Percentiles rank a stretch among this genome's conserved stretches.
These are phyloP conservation scores for Phaeotremella fagi DNA, from an alignment of 768 basidiomycete species.

Conservation along the genomic window DNA sequence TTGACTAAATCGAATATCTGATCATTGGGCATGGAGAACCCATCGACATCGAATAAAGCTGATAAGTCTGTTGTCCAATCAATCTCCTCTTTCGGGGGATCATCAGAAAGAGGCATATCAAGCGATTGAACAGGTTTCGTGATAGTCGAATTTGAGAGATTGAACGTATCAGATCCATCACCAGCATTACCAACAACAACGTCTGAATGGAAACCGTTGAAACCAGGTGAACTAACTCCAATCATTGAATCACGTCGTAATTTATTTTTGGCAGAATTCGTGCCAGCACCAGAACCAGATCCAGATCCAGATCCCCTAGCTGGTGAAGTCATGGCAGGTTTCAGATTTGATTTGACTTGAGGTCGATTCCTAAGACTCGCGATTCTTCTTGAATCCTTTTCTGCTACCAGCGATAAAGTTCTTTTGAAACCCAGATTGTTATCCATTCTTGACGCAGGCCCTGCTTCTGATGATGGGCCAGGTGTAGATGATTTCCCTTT, in stretches of 20 bases:
- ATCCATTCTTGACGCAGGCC: conserved; percentile 14
- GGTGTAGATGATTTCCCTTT: conserved; percentile 14
- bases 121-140: conserved; percentile 16
- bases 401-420: conserved; percentile 35
- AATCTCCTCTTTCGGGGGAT: conserved; percentile 8
- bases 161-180: no score
- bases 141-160: no score
- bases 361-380: conserved; percentile 12
- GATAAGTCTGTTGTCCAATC: conserved; percentile 35
- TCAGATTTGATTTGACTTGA: conserved; percentile 17
- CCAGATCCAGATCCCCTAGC: conserved; percentile 18
- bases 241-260: conserved; percentile 7
- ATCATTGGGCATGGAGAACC: conserved; percentile 11
- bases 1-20: background rate
- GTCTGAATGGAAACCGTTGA: no score
- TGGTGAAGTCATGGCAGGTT: conserved; percentile 24
- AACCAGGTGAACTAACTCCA: conserved; percentile 3
- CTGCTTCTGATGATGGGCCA: conserved; percentile 13
- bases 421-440: conserved; percentile 33
- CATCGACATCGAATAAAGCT: conserved; percentile 34
- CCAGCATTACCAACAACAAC: conserved; percentile 1
- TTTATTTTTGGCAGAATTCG: no score
- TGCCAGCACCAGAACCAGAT: no score
- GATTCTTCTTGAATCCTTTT: conserved; percentile 38
- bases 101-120: conserved; percentile 36